These are phyloP conservation scores for Fusarium odoratissimum DNA, from an alignment of 2,329 filamentous ascomycete genomes.

Conservation along the genomic window DNA sequence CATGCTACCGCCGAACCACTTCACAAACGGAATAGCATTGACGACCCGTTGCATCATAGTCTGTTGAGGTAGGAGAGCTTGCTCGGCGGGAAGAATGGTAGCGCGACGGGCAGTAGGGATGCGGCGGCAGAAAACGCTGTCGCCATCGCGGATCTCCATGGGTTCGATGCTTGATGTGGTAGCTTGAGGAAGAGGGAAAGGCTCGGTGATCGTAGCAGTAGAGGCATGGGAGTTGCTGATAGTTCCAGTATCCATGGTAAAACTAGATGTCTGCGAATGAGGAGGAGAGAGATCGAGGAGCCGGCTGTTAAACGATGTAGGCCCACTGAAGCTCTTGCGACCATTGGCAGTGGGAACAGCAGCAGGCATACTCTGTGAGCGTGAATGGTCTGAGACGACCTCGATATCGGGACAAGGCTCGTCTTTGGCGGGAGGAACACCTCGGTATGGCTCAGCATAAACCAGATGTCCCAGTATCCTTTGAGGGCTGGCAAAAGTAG, in stretches of 20 bases:
- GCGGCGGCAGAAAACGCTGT: slow-evolving; percentile 65
- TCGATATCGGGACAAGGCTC: slow-evolving; percentile 68
- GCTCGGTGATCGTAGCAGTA: slow-evolving; percentile 58
- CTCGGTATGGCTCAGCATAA: slow-evolving; percentile 76
- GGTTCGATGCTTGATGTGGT: slow-evolving; percentile 43
- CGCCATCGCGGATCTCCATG: slow-evolving; percentile 47
- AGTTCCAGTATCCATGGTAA: slow-evolving; percentile 69
- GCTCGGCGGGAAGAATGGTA: slow-evolving; percentile 74
- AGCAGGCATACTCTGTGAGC: slow-evolving; percentile 53
- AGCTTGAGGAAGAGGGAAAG: slow-evolving; percentile 27
- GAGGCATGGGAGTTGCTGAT: slow-evolving; percentile 58
- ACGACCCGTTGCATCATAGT: slow-evolving; percentile 73
- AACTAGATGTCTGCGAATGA: slow-evolving; percentile 63
- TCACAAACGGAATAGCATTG: slow-evolving; percentile 74
- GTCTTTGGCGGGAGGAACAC: slow-evolving; percentile 72
- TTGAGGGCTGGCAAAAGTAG: slow-evolving; percentile 77
- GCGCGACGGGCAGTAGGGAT: slow-evolving; percentile 76
- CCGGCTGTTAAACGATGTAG: slow-evolving; percentile 52
- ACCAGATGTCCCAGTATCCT: slow-evolving; percentile 77
- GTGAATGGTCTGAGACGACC: slow-evolving; percentile 47
- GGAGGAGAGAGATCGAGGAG: slow-evolving; percentile 56
- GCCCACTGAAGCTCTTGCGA: slow-evolving; percentile 46
- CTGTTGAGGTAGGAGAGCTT: slow-evolving; percentile 77
- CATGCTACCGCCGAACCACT: slow-evolving; percentile 77
- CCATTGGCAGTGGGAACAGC: slow-evolving; percentile 42